A percentile compares a stretch with the other conserved stretches of the same genome.
Evolutionary conservation across 257 asterid species (phyloP).

Genomic region (Salvia hispanica): DNA sequence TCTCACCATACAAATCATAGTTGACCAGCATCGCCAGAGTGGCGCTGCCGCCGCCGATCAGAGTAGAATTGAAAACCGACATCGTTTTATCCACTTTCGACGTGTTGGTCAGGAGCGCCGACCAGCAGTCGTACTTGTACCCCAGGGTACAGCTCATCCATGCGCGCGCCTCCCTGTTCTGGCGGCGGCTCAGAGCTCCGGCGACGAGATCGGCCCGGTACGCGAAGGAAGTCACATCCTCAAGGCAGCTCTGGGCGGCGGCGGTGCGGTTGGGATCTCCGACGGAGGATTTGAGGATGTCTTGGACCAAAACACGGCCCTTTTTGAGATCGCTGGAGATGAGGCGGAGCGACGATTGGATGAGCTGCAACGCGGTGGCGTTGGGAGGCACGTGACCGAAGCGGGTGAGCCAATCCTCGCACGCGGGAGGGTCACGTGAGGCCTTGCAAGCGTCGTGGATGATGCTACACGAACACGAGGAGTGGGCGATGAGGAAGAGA

Average conservation of each 20-base stretch:
- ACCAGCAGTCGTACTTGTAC: constrained; percentile 65
- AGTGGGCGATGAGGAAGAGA: constrained; percentile 30
- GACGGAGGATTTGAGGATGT: constrained; percentile 34
- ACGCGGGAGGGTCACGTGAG: constrained; percentile 50
- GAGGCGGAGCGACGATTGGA: constrained; percentile 48
- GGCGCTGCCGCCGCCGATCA: constrained; percentile 46
- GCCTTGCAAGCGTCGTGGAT: constrained; percentile 57
- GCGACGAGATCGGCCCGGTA: constrained; percentile 38
- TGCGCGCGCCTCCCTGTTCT: constrained; percentile 63
- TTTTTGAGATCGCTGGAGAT: constrained; percentile 37
- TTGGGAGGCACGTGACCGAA: constrained; percentile 36
- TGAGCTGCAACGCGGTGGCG: constrained; percentile 41
- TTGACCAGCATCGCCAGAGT: constrained; percentile 54
- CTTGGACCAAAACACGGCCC: constrained; percentile 46
- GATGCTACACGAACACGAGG: constrained; percentile 24
- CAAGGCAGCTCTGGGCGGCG: constrained; percentile 54
- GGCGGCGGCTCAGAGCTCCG: constrained; percentile 32
- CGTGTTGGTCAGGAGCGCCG: constrained; percentile 55
- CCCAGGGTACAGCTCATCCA: constrained; percentile 64
- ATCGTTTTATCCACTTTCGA: constrained; percentile 48
- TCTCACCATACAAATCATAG: constrained; percentile 46
- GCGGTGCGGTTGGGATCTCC: constrained; percentile 48
- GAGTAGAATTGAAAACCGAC: constrained; percentile 41
- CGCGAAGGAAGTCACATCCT: too few relatives aligned
- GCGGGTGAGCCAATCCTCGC: constrained; percentile 36